phyloP scores from a whole-genome alignment of 768 basidiomycete species.

The Rhizopogon vinicolor region DNA sequence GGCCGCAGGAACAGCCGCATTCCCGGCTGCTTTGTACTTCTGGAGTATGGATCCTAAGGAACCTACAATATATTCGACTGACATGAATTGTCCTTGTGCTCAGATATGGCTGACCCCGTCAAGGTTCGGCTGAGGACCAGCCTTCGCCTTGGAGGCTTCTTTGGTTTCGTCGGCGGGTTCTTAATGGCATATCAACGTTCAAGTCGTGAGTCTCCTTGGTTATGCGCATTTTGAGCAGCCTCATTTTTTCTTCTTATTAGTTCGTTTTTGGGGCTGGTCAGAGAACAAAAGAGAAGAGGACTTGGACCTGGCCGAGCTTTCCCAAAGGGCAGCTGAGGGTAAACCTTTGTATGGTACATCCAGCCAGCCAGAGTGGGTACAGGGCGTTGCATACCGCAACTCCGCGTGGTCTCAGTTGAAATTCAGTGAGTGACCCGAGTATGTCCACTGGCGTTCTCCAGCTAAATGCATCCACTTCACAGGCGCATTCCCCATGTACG shows the following conservation, averaged over 20 bases:
- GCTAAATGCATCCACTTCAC: conserved; percentile 11
- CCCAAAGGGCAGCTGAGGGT: conserved; percentile 67
- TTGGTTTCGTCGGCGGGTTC: conserved; percentile 91
- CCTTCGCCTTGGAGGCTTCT: conserved; percentile 56
- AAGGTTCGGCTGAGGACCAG: conserved; percentile 33
- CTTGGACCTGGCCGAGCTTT: conserved; percentile 74
- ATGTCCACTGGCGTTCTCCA: background rate
- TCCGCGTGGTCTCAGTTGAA: conserved; percentile 93
- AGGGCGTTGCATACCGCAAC: conserved; percentile 82
- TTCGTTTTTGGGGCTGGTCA: conserved; percentile 94
- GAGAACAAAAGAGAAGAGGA: conserved; percentile 84
- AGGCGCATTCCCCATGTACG: conserved; percentile 79
- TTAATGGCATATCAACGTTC: conserved; percentile 89
- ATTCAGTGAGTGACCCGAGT: conserved; percentile 54
- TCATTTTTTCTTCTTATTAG: conserved; percentile 31
- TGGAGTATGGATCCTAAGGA: conserved; percentile 58
- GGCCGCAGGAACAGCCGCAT: conserved; percentile 75
- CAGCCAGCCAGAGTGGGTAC: conserved; percentile 79
- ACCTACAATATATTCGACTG: conserved; percentile 1
- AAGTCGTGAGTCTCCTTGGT: conserved; percentile 53
- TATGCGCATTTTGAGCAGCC: background rate
- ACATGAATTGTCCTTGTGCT: conserved; percentile 7
- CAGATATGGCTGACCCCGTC: conserved; percentile 44
- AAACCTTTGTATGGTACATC: conserved; percentile 86
- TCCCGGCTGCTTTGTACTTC: conserved; percentile 74